Base-by-base conservation (phyloP, 163 green algal species). In the Volvox carteri region DNA sequence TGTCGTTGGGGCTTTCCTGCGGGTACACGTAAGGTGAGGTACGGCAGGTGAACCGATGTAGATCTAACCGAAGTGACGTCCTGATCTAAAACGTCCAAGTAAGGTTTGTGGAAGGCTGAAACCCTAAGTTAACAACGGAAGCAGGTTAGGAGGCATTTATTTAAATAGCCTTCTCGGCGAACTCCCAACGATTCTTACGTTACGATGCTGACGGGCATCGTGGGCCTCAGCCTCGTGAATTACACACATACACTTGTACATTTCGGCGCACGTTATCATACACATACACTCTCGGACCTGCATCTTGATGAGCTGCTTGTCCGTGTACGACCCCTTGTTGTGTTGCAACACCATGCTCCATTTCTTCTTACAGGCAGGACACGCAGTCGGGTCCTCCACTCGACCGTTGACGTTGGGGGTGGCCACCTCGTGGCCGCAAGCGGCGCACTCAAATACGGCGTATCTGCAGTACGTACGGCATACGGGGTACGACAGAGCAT, bases 291-390 rank as follows among this genome's bases (percentile, higher is more conserved):
- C 19, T 12, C 84, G 0, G 68, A 93, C 96, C 90, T 98, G 96
- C 95, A 99, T 96, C 92, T 98, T 98, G 84, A 99, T 90, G 73
- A 98, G 88, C 94, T 99, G 97, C 93, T 98, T 98, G 94, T 98
- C 96, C 44, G 93, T 85, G 90, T 97, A 99, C 62, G 44, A 70
- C 89, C 91, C 81, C 84, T 93, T 91, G 92, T 98, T 98, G 92
- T 97, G 96, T 39, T 97, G 87, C 77, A 98, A 89, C 81, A 92
- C 93, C 94, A 97, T 94, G 75, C 78, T 93, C 77, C 88, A 95
- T 78, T 92, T 92, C 42, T 86, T 90, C 44, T 88, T 81, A 91
- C 96, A 98, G 11, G 78, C 39, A 25, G 76, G 56, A 88, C 92
- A 94, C 68, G 81, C 12, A 28, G 79, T 85, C 65, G 92, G 90